Conservation (phyloP, 805 yeast genomes). For the Candida easanensis region DNA sequence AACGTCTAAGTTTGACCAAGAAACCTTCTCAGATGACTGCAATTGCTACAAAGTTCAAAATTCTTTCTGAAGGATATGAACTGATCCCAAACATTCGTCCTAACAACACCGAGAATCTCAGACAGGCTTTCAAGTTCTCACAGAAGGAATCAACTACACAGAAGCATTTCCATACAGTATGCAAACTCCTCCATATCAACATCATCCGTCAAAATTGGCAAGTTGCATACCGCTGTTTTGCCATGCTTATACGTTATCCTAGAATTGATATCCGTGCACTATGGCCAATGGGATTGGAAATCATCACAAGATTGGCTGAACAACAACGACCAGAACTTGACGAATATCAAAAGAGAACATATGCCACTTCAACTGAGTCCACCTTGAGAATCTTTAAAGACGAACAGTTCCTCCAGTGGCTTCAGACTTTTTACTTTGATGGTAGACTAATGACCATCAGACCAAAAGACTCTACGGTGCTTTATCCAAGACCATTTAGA, state of each 20-base stretch:
- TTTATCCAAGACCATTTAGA: not conserved
- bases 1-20: not conserved
- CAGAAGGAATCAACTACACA: not conserved
- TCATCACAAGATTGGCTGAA: slow-evolving; percentile 33
- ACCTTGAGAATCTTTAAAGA: slow-evolving; percentile 14
- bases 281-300: slow-evolving; percentile 66
- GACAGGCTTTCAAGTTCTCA: not conserved
- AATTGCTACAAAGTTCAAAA: not conserved
- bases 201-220: slow-evolving; percentile 52
- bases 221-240: slow-evolving; percentile 50
- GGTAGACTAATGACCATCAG: not conserved
- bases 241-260: slow-evolving; percentile 46
- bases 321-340: slow-evolving; percentile 8
- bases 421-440: slow-evolving; percentile 12
- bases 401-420: slow-evolving; percentile 26
- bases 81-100: not conserved
- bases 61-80: not conserved
- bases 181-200: slow-evolving; percentile 40
- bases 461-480: not conserved
- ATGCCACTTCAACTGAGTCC: not conserved
- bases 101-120: not conserved
- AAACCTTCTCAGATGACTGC: not conserved
- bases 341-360: slow-evolving; percentile 16
- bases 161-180: slow-evolving; percentile 1
- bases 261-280: slow-evolving; percentile 50